phyloP scores from a whole-genome alignment of 441 rosid genomes.

The Arabidopsis lyrata region DNA sequence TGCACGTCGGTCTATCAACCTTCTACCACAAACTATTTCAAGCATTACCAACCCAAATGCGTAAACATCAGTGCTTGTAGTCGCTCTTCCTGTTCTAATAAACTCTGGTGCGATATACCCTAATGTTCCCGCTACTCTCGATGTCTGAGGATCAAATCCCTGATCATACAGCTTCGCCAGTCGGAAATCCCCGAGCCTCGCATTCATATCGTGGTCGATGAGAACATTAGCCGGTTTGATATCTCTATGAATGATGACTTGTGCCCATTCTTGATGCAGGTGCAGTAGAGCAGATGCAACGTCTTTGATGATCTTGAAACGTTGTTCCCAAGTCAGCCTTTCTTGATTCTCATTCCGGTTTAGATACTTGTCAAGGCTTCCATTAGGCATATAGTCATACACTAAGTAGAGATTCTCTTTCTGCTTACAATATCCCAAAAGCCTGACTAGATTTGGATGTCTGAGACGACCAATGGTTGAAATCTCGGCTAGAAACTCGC shows the following conservation, averaged over 20 bases:
- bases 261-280: conserved; percentile 54
- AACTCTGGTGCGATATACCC: conserved; percentile 60
- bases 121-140: conserved; percentile 50
- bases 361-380: conserved; percentile 50
- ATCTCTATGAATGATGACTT: conserved; percentile 54
- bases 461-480: conserved; percentile 55
- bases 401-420: conserved; percentile 51
- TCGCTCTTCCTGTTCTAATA: conserved; percentile 51
- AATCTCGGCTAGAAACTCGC: conserved; percentile 57
- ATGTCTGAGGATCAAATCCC: conserved; percentile 43
- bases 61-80: conserved; percentile 41
- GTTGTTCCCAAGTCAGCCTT: conserved; percentile 49
- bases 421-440: conserved; percentile 49
- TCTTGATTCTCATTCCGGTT: conserved; percentile 33
- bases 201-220: conserved; percentile 46
- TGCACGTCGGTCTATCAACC: conserved; percentile 38
- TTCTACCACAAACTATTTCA: conserved; percentile 55
- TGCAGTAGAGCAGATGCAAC: conserved; percentile 48
- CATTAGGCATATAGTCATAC: conserved; percentile 57
- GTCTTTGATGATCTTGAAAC: conserved; percentile 51
- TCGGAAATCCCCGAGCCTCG: conserved; percentile 52
- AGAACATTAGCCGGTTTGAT: conserved; percentile 51
- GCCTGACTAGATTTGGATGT: conserved; percentile 53
- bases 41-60: conserved; percentile 52
- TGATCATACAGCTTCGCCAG: conserved; percentile 51